These are phyloP conservation scores for Madurella fahalii DNA, from an alignment of 2,329 filamentous ascomycete species.

Conservation along the genomic window DNA sequence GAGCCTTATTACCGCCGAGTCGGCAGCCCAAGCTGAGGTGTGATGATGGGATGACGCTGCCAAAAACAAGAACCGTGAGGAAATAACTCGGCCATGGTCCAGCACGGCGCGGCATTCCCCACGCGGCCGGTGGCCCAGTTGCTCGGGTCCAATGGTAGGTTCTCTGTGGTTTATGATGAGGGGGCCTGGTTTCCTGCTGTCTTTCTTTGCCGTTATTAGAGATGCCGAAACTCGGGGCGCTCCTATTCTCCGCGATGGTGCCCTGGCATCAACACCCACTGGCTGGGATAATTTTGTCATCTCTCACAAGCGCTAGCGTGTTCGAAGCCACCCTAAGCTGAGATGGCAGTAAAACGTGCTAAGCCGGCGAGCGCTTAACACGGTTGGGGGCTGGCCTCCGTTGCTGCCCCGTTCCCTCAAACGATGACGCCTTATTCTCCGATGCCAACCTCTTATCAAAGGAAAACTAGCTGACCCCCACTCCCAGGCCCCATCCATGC, in stretches of 20 bases:
- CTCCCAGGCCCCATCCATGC: slow-evolving; percentile 64
- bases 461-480: not conserved
- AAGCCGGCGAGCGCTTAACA: not conserved
- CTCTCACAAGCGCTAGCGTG: not conserved
- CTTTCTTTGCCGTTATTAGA: not conserved
- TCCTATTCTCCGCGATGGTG: not conserved
- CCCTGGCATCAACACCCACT: not conserved
- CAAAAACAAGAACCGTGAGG: not conserved
- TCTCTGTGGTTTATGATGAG: slow-evolving; percentile 5
- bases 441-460: too few relatives aligned
- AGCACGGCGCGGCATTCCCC: slow-evolving; percentile 34
- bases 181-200: not conserved
- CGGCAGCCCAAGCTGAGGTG: too few relatives aligned
- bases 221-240: too few relatives aligned
- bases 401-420: too few relatives aligned
- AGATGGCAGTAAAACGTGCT: slow-evolving; percentile 1
- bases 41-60: too few relatives aligned
- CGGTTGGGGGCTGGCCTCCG: too few relatives aligned
- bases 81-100: slow-evolving; percentile 6
- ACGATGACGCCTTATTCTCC: too few relatives aligned
- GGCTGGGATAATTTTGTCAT: not conserved
- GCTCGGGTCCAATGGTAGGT: slow-evolving; percentile 27
- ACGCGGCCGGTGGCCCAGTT: slow-evolving; percentile 27
- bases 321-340: not conserved
- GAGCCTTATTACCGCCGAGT: too few relatives aligned